A percentile compares a stretch with the other conserved stretches of the same genome.
phyloP scores from a whole-genome alignment of 305 asterid species.

The Rubia occidens region DNA sequence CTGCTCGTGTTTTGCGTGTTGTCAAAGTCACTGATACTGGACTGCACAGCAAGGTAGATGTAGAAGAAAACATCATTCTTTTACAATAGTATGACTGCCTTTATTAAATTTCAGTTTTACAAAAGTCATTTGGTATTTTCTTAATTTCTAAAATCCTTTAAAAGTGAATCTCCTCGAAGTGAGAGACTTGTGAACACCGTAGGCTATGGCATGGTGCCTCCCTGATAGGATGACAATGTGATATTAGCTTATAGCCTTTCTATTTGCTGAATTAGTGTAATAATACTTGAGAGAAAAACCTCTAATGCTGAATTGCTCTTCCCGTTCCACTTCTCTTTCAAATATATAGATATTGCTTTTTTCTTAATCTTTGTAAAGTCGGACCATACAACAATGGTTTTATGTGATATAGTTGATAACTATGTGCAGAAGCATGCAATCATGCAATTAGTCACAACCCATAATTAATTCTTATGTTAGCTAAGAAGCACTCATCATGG shows the following conservation, averaged over 20 bases:
- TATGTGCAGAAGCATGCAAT: neutral
- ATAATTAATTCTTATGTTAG: neutral
- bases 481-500: neutral
- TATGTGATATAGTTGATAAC: neutral
- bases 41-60: constrained; percentile 66
- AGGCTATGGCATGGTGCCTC: neutral
- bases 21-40: constrained; percentile 89
- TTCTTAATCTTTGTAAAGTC: no score
- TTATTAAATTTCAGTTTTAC: neutral
- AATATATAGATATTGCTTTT: no score
- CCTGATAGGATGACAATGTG: no score
- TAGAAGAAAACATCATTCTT: neutral
- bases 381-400: no score
- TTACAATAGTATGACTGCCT: neutral
- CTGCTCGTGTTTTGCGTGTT: constrained; percentile 83
- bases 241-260: no score
- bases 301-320: no score
- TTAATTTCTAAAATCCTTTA: neutral
- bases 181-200: neutral
- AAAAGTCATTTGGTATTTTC: neutral
- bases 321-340: no score
- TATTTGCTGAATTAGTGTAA: neutral
- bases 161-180: neutral
- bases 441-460: neutral
- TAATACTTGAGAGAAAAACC: neutral